Base-by-base conservation (phyloP, 129 eudicot genomes). In the Centaurea solstitialis region DNA sequence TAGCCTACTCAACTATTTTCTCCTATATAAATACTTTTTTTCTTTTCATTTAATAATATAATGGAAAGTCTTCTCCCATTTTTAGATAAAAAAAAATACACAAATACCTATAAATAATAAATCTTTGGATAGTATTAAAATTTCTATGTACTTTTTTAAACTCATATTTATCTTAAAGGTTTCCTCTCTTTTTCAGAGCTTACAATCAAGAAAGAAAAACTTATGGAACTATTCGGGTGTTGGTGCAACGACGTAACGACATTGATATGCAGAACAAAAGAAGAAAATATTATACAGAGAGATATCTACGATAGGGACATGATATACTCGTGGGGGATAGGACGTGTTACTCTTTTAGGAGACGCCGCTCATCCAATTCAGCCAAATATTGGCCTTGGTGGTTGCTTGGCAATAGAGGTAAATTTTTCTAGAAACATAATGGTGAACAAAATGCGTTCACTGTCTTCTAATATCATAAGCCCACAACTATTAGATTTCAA, bases 391-490 rank as follows among this genome's bases (percentile, higher is more conserved):
- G 89, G 89, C 10, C 87, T 79, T 79, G 89, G 89, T 45, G 89
- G 89, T 69, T 86, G 89, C 38, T 82, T 86, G 89, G 87, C 89
- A n/a, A 82, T 86, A 43, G 87, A 82, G 89, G 89, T 86, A 84
- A 24, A 0, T 9, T 21, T 41, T 41, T 6, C 30, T 18, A 70
- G 68, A 7, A 53, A 26, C 23, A 11, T 20, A 30, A 30, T 69
- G 6, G 45, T 30, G 2, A 75, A 75, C 67, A 38, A 73, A 73
- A 73, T 17, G 69, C 11, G 17, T 26, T 8, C 61, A 50, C 13
- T 6, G 17, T 11, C 17, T 47, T 5, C 17, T 50, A 13, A 10
- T 47, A 12, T 47, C n/a, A 47, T 47, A 50, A 50, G 13, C 61
- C 0, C 61, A 12, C 4, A 50, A 50, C 4, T 50, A 50, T 6